Base-by-base conservation (phyloP, 257 asterid genomes). In the Craterostigma plantagineum region DNA sequence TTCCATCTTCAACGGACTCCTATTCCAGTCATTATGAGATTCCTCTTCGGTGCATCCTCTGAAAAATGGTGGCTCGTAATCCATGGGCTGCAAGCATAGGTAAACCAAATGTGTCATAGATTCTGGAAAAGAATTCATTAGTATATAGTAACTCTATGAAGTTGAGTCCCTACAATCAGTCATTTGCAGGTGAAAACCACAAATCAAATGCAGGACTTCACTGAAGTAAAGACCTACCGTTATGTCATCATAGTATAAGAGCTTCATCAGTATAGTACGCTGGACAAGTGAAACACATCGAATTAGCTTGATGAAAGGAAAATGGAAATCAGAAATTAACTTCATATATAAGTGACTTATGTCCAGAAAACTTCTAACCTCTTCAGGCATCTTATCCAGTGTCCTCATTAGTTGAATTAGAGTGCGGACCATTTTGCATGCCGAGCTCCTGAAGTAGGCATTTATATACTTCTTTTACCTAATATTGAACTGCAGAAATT, bases 221-320 rank as follows among this genome's bases (percentile, higher is more conserved):
- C n/a, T n/a, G n/a, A n/a, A n/a, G 57, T 34, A 51, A 48, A 59
- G 46, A 49, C 77, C 50, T 75, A 81, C 97, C 77, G 91, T 81
- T 51, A 69, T 69, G 66, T 81, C 87, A 45, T 84, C 94, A 62
- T 69, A 74, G 38, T 77, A 86, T 33, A 86, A 50, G 63, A 86
- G 97, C 73, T 81, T 86, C 97, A 86, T 81, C 76, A 86, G 59
- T 44, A 86, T 72, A 58, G 87, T 77, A 34, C 94, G 78, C 97
- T 81, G 94, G 55, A 73, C 67, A 57, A 48, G 62, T n/a, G 51
- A 53, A 41, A 53, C 10, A 49, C 34, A 14, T 35, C 16, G 39
- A 48, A 18, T 33, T 42, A 66, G 59, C 48, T 56, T 11, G 38
- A 38, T 9, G 47, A 37, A 35, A 56, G 36, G 35, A 30, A 11